phyloP scores from a whole-genome alignment of 768 basidiomycete genomes.

The Multifurca ochricompacta region DNA sequence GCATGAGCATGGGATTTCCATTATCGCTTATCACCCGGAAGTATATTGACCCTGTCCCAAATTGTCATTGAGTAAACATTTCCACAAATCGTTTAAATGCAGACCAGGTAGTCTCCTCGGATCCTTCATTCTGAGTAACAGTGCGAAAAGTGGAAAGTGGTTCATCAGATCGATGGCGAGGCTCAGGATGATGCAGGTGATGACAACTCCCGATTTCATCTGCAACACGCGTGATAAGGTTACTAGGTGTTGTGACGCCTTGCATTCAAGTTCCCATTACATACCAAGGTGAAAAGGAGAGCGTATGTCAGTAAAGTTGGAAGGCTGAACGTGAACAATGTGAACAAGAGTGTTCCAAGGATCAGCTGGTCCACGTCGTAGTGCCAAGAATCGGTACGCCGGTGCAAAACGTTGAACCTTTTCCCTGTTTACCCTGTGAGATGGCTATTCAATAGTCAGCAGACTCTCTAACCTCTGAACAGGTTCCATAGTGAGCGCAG shows the following conservation, averaged over 20 bases:
- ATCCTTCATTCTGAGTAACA: constrained; percentile 81
- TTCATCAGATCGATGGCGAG: constrained; percentile 74
- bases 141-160: constrained; percentile 84
- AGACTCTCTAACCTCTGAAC: constrained; percentile 62
- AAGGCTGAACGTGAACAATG: constrained; percentile 69
- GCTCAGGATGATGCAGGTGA: constrained; percentile 55
- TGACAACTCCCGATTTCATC: constrained; percentile 48
- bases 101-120: constrained; percentile 74
- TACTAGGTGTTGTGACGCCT: not conserved
- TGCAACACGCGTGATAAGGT: constrained; percentile 22
- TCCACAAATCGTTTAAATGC: not conserved
- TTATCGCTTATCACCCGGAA: constrained; percentile 3
- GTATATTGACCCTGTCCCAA: constrained; percentile 6
- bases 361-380: constrained; percentile 92
- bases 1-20: constrained; percentile 3
- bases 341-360: constrained; percentile 89
- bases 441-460: not conserved
- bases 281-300: constrained; percentile 68
- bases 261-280: not conserved
- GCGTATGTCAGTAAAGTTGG: constrained; percentile 88
- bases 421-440: constrained; percentile 48
- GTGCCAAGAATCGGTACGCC: constrained; percentile 82
- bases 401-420: constrained; percentile 77
- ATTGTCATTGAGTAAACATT: not conserved
- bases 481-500: constrained; percentile 77